These are phyloP conservation scores for Lactifluus echinatus DNA, from an alignment of 768 basidiomycete genomes.

Conservation along the genomic window DNA sequence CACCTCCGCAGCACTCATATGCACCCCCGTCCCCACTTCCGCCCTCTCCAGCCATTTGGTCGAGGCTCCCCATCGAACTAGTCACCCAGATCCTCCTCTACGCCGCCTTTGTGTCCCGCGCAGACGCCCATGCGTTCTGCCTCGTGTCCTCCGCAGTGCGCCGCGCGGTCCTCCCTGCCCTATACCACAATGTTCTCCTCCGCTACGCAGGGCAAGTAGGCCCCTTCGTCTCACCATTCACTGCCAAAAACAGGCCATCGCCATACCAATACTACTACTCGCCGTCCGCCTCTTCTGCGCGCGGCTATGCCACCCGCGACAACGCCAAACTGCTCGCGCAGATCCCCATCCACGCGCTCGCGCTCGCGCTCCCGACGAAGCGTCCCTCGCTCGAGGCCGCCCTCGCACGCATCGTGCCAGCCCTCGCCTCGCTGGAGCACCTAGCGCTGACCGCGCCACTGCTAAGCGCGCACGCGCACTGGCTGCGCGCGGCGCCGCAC, in stretches of 20 bases:
- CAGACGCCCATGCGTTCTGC: slow-evolving; percentile 15
- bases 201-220: slow-evolving; percentile 18
- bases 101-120: slow-evolving; percentile 15
- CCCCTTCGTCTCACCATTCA: slow-evolving; percentile 18
- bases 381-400: slow-evolving; percentile 18
- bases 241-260: not conserved
- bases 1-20: not conserved
- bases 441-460: slow-evolving; percentile 19
- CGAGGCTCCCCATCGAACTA: slow-evolving; percentile 16
- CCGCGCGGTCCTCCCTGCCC: slow-evolving; percentile 17
- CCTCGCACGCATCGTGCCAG: slow-evolving; percentile 11
- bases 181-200: slow-evolving; percentile 19
- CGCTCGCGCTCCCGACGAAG: slow-evolving; percentile 17
- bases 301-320: not conserved
- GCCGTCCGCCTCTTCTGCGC: not conserved
- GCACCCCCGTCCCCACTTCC: not conserved
- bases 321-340: slow-evolving; percentile 1
- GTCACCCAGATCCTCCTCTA: slow-evolving; percentile 16
- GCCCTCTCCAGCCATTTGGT: slow-evolving; percentile 8
- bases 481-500: slow-evolving; percentile 10
- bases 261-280: not conserved
- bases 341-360: slow-evolving; percentile 16
- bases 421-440: slow-evolving; percentile 9
- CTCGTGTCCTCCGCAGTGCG: slow-evolving; percentile 21
- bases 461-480: slow-evolving; percentile 19